Conservation (phyloP, 345 rosid genomes). For the Salix dunnii region DNA sequence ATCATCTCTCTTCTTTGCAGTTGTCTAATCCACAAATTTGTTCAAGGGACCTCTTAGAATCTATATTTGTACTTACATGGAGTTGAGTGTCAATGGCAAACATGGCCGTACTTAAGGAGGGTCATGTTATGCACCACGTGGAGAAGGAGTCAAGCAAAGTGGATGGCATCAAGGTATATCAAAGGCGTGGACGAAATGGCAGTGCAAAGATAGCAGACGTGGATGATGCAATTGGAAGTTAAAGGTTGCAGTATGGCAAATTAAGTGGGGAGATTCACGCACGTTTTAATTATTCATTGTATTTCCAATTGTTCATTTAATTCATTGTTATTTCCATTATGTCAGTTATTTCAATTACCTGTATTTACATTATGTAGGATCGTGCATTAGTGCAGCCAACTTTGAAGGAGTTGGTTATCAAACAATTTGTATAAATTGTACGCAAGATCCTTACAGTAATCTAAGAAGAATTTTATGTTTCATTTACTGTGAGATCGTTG, state of each 20-base stretch:
- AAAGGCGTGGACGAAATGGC: neutral
- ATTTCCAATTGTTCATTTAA: no score
- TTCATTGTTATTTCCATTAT: no score
- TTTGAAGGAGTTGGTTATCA: neutral
- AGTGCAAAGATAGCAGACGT: no score
- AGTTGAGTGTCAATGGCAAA: neutral
- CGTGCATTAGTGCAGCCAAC: rapidly evolving
- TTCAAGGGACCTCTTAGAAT: neutral
- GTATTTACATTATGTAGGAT: neutral
- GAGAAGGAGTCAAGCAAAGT: no score
- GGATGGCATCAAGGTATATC: no score
- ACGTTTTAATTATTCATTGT: no score
- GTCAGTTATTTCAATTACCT: no score
- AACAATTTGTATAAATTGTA: no score
- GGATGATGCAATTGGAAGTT: neutral
- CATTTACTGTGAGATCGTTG: neutral
- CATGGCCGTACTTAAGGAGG: neutral
- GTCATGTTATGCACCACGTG: neutral
- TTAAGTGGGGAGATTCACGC: no score
- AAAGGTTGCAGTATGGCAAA: neutral
- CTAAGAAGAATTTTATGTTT: no score
- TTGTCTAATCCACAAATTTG: neutral
- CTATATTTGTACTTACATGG: neutral
- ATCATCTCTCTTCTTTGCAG: neutral
- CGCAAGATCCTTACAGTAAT: no score